A percentile compares a stretch with the other conserved stretches of the same genome.
These are phyloP conservation scores for Teratosphaeria gauchensis DNA, from an alignment of 2,329 filamentous ascomycete genomes.

Conservation along the genomic window DNA sequence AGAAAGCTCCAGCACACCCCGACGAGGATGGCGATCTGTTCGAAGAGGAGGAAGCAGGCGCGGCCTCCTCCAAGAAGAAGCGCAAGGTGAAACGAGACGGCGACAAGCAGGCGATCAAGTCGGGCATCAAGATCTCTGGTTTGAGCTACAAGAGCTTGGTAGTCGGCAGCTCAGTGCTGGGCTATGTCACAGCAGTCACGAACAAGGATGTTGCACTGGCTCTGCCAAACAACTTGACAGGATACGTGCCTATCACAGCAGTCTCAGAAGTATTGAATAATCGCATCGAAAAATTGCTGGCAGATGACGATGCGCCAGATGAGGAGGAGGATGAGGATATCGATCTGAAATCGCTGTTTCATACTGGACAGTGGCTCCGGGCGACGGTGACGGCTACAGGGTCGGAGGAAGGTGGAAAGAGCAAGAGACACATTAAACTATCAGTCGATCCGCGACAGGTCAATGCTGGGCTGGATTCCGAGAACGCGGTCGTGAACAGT, in stretches of 20 bases:
- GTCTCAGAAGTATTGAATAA: slow-evolving; percentile 72
- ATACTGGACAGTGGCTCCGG: slow-evolving; percentile 77
- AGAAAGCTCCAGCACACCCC: slow-evolving; percentile 40
- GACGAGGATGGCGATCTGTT: slow-evolving; percentile 38
- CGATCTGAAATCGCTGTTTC: slow-evolving; percentile 66
- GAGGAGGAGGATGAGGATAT: slow-evolving; percentile 51
- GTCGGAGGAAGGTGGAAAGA: slow-evolving; percentile 53
- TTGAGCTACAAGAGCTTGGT: slow-evolving; percentile 70
- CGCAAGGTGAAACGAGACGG: slow-evolving; percentile 43
- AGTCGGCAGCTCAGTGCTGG: slow-evolving; percentile 78
- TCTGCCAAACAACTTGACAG: slow-evolving; percentile 84
- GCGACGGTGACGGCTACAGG: slow-evolving; percentile 71
- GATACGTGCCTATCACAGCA: slow-evolving; percentile 85
- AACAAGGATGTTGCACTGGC: slow-evolving; percentile 68
- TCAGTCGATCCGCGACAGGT: slow-evolving; percentile 70
- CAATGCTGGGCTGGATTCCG: slow-evolving; percentile 63
- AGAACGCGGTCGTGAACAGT: slow-evolving; percentile 63
- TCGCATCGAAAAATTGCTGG: slow-evolving; percentile 58
- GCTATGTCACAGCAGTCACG: slow-evolving; percentile 74
- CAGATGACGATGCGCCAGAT: slow-evolving; percentile 49
- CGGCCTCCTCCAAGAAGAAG: slow-evolving; percentile 38
- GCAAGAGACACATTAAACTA: slow-evolving; percentile 75
- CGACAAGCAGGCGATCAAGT: slow-evolving; percentile 26
- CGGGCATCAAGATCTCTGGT: slow-evolving; percentile 65
- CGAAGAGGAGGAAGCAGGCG: slow-evolving; percentile 30